Conservation (phyloP, 1,284 basidiomycete genomes). For the Sanghuangporus baumii region DNA sequence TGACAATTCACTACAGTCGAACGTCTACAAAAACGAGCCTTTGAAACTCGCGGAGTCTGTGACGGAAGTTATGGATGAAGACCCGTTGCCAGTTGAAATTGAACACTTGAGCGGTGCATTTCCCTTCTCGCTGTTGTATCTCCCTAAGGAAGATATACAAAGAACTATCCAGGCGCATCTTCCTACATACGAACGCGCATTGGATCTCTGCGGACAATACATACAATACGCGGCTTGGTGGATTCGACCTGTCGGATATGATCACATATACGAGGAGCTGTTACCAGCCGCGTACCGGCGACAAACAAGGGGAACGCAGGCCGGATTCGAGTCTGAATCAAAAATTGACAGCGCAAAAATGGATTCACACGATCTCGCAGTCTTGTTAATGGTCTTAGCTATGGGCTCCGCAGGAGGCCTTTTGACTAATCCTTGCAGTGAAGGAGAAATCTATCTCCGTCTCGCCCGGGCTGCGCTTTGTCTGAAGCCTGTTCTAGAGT, state of each 20-base stretch:
- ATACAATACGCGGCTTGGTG: constrained; percentile 17
- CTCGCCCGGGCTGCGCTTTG: constrained; percentile 13
- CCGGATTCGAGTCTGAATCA: not conserved
- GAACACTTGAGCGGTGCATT: not conserved
- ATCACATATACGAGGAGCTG: constrained; percentile 17
- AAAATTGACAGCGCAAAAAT: not conserved
- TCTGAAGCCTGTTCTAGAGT: constrained; percentile 16
- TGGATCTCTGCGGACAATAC: constrained; percentile 17
- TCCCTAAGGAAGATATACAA: constrained; percentile 10
- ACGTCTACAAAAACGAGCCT: not conserved
- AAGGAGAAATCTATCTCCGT: not conserved
- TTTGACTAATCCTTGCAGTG: constrained; percentile 11
- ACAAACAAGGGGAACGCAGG: not conserved
- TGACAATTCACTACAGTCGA: not conserved
- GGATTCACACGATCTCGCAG: constrained; percentile 16
- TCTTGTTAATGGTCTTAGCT: constrained; percentile 19
- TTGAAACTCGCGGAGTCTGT: not conserved
- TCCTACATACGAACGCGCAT: constrained; percentile 15
- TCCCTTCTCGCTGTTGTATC: constrained; percentile 10
- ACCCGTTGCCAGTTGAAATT: not conserved
- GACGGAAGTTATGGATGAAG: not conserved
- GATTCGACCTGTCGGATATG: constrained; percentile 12
- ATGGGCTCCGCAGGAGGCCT: constrained; percentile 16
- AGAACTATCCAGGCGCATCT: constrained; percentile 17
- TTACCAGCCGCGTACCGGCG: constrained; percentile 11